Evolutionary conservation across 1,139 yeast genomes (phyloP), one percentile per base, ranked within the genome.

Genomic region (Debaryomyces sp.): DNA sequence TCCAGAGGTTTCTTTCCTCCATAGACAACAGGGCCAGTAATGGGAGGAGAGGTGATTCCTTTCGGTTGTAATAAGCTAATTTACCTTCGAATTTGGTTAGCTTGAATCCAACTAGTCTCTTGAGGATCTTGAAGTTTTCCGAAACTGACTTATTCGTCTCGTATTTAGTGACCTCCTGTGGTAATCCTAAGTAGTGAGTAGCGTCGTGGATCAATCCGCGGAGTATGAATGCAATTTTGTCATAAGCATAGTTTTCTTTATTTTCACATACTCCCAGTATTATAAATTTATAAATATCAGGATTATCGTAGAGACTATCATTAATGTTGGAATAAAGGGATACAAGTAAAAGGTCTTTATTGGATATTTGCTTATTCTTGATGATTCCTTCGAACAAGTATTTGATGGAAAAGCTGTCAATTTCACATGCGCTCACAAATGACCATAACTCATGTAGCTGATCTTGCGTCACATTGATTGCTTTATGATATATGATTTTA

Each of bases 101-200:
- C 8, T 36, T 47, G 10, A 50, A 41, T 1, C 65, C 60, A 5
- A 65, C 57, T 2, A 69, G 49, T 41, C 68, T 51, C 35, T 66
- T 54, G 41, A 69, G 43, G 6, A 69, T 70, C 42, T 63, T 62
- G 53, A 65, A 67, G 49, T 62, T 58, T 45, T 71, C 75, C 1
- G 70, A 60, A 6, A 58, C 47, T n/a, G 29, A 17, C 41, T 38
- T 44, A 34, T 22, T 38, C 21, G 44, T 30, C 5, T 46, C 50
- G 37, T 52, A 53, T 7, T 41, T 32, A 3, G 45, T 27, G 5
- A 47, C 42, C 34, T 68, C 73, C 10, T 49, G 44, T 0, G 73
- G 73, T 13, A 71, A 53, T 5, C 46, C 50, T 24, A 69, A 56
- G 37, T 43, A 44, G 2, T 45, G 22, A 1, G 65, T 63, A 32